Evolutionary conservation across 2,329 filamentous ascomycete species (phyloP), one percentile per base, ranked within the genome.

Genomic region (Fusarium subglutinans): DNA sequence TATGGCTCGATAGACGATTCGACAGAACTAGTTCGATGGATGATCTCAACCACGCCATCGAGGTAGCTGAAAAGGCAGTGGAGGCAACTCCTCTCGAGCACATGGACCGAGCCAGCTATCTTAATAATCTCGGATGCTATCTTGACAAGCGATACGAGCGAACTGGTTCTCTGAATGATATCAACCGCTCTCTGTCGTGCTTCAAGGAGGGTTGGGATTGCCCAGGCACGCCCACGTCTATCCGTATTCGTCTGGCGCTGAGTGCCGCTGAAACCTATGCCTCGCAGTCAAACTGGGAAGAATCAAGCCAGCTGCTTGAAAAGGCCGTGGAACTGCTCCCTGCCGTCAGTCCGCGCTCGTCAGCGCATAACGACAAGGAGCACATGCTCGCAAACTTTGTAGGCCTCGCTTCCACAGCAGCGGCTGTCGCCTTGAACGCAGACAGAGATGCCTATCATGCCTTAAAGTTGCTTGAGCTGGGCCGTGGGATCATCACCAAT

Each of bases 81-180:
- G 24, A 20, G 17, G 18, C 24, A 2, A 28, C 24, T 18, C 18
- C 44, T 1, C 44, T 9, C 0, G 24, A 28, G 6, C 44, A 26
- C 5, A 13, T 26, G 17, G 24, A 45, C 18, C 17, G 44, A 13
- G 24, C 44, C 8, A 28, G 24, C 4, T 45, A 24, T 8, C 24
- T 26, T 6, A 26, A 24, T 1, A 45, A 45, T 2, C 24, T 45
- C n/a, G 44, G 44, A 26, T 28, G 17, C n/a, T 28, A 26, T 2
- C 44, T 45, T 3, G 15, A 24, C 24, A 45, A 45, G 44, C 24
- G 24, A 26, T 45, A 26, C 24, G 18, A 13, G 5, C 24, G 2
- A 26, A 28, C 17, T 8, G 24, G 24, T 20, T 45, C 44, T 0
- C 1, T 0, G 7, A 5, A 20, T 28, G 44, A 45, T 9, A 24